These are phyloP conservation scores for Coffea eugenioides DNA, from an alignment of 257 asterid genomes.

Conservation along the genomic window DNA sequence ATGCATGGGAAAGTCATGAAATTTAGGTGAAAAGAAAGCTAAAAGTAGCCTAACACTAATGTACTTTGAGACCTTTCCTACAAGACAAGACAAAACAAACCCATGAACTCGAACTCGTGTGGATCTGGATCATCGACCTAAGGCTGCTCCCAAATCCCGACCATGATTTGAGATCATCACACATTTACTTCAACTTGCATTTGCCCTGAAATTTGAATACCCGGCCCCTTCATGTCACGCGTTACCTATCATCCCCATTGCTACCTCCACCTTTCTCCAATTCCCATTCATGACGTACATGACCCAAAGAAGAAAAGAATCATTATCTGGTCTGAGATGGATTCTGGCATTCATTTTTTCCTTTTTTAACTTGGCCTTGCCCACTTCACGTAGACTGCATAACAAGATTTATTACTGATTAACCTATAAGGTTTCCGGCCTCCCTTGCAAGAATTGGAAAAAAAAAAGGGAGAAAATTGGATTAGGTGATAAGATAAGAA, in stretches of 20 bases:
- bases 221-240: neutral
- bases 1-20: constrained; percentile 22
- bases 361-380: too few relatives aligned
- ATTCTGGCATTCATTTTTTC: neutral
- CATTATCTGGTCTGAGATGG: neutral
- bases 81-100: neutral
- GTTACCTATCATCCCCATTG: neutral
- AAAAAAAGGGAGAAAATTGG: too few relatives aligned
- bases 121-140: neutral
- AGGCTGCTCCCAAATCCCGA: neutral
- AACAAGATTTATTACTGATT: too few relatives aligned
- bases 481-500: too few relatives aligned
- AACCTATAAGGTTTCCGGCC: too few relatives aligned
- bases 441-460: too few relatives aligned
- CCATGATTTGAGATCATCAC: neutral
- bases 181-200: neutral
- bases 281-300: too few relatives aligned
- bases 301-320: too few relatives aligned
- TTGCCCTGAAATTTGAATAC: neutral
- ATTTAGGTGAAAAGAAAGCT: constrained; percentile 23
- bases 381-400: too few relatives aligned
- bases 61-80: neutral
- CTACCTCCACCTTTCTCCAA: neutral
- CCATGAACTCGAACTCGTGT: constrained; percentile 16
- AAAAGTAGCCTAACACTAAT: neutral